Evolutionary conservation across 148 eudicot species (phyloP), one percentile per base, ranked within the genome.

Genomic region (Silene latifolia): DNA sequence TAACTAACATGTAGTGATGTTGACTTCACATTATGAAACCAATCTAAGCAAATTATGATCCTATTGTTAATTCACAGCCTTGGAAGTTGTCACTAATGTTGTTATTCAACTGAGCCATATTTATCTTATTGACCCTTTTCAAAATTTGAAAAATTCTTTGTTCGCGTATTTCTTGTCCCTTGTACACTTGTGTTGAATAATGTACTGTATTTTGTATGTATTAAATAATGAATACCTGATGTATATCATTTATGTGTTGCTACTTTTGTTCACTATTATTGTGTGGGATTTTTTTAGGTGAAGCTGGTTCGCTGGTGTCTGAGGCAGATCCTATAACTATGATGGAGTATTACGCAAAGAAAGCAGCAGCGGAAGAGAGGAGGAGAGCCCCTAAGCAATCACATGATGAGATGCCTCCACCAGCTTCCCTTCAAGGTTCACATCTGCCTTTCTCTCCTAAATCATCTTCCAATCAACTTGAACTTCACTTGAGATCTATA

Each of bases 331-430:
- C 97, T 29, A 76, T 95, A 72, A 96, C 96, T 48, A 89, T 92
- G 96, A 92, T 95, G 97, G 98, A 95, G 82, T 95, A 88, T 81
- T 95, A 90, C 85, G 76, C 85, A 88, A 95, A 92, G 79, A 92
- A 89, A 80, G 98, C 98, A 69, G 98, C 97, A 24, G 88, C 83
- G 21, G 98, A 95, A 82, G 98, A 95, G 88, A 90, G 78, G 82
- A 86, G 69, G 79, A 86, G 83, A 80, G 90, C 89, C 56, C 92
- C 88, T 71, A 95, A 85, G 81, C 87, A 84, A 61, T 95, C 98
- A 35, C 83, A 85, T 77, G 96, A 95, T 82, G 98, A 95, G 87
- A 95, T 95, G 98, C 98, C 98, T 78, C 97, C 98, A 54, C 98
- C 98, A 67, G 83, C 92, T 70, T 95, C 98, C 5, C 71, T 67